These are phyloP conservation scores for Volvox reticuliferus DNA, from an alignment of 139 green algal species.

Conservation along the genomic window DNA sequence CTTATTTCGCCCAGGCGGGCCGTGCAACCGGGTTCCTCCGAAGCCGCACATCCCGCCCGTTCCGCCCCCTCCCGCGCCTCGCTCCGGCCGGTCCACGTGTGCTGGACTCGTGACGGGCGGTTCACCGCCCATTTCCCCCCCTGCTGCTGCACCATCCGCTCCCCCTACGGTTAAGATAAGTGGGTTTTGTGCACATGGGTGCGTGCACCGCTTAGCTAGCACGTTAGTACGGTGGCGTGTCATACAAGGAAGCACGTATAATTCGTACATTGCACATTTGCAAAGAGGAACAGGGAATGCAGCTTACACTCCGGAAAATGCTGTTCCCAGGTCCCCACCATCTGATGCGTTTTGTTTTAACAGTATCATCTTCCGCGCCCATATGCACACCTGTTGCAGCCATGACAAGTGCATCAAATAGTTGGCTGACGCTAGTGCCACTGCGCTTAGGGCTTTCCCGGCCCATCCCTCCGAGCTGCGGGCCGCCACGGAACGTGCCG, in stretches of 20 bases:
- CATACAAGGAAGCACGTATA: too few relatives aligned
- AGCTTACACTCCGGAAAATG: too few relatives aligned
- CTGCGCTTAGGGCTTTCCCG: conserved; percentile 55
- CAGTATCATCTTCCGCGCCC: too few relatives aligned
- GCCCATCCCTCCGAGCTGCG: not conserved
- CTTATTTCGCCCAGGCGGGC: conserved; percentile 59
- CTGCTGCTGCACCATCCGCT: conserved; percentile 40
- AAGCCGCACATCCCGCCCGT: not conserved
- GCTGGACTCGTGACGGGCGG: conserved; percentile 65
- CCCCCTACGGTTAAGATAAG: not conserved
- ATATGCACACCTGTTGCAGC: conserved; percentile 72
- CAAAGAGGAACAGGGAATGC: too few relatives aligned
- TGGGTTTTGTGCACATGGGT: too few relatives aligned
- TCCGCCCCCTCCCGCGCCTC: not conserved
- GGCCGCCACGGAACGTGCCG: not conserved
- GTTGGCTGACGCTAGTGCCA: conserved; percentile 64
- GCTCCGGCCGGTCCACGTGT: conserved; percentile 33
- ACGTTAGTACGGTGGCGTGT: too few relatives aligned
- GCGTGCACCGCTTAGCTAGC: too few relatives aligned
- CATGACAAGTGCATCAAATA: conserved; percentile 90
- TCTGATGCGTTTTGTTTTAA: too few relatives aligned
- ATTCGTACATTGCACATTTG: too few relatives aligned
- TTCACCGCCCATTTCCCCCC: conserved; percentile 55
- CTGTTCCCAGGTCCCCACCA: too few relatives aligned
- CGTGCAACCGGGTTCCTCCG: conserved; percentile 25